Conservation (phyloP, 495 filamentous ascomycete genomes). For the Hypomontagnella submonticulosa region DNA sequence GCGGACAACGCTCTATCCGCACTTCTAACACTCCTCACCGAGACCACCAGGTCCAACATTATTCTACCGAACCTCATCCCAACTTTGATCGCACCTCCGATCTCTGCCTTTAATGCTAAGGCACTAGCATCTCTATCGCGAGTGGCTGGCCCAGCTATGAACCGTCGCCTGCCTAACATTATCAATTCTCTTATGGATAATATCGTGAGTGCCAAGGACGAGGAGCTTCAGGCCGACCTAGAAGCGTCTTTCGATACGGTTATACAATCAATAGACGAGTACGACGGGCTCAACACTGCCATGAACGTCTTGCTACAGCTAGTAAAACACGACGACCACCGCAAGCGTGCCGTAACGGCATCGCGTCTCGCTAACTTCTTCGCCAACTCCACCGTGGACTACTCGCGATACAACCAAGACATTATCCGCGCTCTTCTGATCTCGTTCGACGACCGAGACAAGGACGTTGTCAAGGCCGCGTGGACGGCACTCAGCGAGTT, state of each 20-base stretch:
- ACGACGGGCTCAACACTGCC: constrained; percentile 90
- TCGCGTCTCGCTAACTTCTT: constrained; percentile 91
- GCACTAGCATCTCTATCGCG: constrained; percentile 91
- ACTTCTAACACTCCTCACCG: constrained; percentile 90
- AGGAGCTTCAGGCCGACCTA: constrained; percentile 77
- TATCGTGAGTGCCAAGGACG: constrained; percentile 81
- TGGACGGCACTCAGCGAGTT: constrained; percentile 91
- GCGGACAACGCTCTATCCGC: constrained; percentile 94
- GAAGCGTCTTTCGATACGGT: constrained; percentile 85
- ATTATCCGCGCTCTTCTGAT: constrained; percentile 88
- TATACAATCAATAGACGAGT: constrained; percentile 92
- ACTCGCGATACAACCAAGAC: constrained; percentile 93
- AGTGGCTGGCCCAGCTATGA: constrained; percentile 90
- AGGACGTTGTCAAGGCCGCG: constrained; percentile 87
- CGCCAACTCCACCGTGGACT: constrained; percentile 80
- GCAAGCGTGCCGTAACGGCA: constrained; percentile 78
- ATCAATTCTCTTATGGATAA: constrained; percentile 94
- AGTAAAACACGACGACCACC: constrained; percentile 92
- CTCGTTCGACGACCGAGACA: constrained; percentile 88
- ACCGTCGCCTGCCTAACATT: constrained; percentile 85
- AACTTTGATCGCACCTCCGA: constrained; percentile 88
- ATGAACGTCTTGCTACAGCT: constrained; percentile 92
- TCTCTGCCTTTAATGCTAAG: constrained; percentile 91
- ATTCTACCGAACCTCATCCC: constrained; percentile 97
- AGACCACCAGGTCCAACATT: constrained; percentile 92